Conservation (phyloP, 345 rosid genomes). For the Salix viminalis region DNA sequence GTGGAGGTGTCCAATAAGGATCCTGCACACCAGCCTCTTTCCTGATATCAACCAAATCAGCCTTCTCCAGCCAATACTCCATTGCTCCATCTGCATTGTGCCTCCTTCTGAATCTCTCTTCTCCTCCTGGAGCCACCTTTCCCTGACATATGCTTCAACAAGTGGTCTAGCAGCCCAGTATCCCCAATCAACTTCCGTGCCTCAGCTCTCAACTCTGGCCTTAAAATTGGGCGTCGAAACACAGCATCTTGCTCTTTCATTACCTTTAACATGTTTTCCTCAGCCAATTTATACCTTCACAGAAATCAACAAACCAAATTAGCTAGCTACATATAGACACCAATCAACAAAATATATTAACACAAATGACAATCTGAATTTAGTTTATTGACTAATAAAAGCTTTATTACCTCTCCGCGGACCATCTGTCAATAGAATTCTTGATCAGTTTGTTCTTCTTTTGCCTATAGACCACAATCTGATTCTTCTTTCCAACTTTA, state of each 20-base stretch:
- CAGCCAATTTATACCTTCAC: constrained; percentile 78
- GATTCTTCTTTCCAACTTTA: constrained; percentile 29
- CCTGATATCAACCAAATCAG: constrained; percentile 63
- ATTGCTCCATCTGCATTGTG: constrained; percentile 94
- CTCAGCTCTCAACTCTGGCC: constrained; percentile 67
- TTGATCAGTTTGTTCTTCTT: constrained; percentile 32
- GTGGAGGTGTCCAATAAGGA: constrained; percentile 93
- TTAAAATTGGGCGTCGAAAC: constrained; percentile 59
- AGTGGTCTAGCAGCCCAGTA: constrained; percentile 88
- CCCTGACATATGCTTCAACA: constrained; percentile 95
- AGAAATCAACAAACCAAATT: constrained; percentile 2
- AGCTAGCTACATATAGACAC: background rate
- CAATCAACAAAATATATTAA: background rate
- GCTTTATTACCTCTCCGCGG: constrained; percentile 53
- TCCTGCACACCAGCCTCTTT: constrained; percentile 81
- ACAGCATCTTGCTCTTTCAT: constrained; percentile 75
- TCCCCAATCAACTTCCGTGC: constrained; percentile 93
- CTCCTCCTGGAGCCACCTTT: constrained; percentile 88
- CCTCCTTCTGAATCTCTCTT: constrained; percentile 75
- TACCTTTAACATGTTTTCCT: constrained; percentile 75
- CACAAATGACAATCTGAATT: background rate
- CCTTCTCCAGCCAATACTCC: constrained; percentile 93
- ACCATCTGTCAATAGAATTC: constrained; percentile 64
- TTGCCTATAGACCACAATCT: constrained; percentile 38
- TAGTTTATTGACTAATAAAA: background rate